Evolutionary conservation across 2,329 filamentous ascomycete genomes (phyloP).

Genomic region (Cercospora sojina): DNA sequence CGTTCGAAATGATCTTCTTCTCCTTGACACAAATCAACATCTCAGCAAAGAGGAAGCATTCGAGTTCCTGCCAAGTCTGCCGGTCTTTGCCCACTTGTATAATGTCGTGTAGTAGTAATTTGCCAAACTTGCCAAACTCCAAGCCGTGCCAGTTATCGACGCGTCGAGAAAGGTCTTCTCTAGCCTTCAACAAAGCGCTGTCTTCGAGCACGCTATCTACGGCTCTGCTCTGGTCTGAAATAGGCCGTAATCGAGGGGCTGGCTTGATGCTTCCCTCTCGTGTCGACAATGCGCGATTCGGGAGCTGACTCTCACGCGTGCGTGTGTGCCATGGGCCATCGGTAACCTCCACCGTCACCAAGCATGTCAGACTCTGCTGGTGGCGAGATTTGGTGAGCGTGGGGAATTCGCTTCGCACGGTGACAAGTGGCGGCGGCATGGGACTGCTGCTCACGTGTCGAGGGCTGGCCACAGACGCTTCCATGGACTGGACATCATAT

Average conservation of each 20-base stretch:
- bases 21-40: slow-evolving; percentile 99
- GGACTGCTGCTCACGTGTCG: slow-evolving; percentile 71
- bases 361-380: slow-evolving; percentile 90
- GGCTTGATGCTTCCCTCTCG: slow-evolving; percentile 58
- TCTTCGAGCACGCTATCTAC: slow-evolving; percentile 63
- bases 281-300: slow-evolving; percentile 46
- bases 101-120: slow-evolving; percentile 82
- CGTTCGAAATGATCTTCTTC: slow-evolving; percentile 65
- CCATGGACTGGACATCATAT: slow-evolving; percentile 95
- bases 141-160: slow-evolving; percentile 99
- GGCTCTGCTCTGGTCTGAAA: slow-evolving; percentile 46
- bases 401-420: slow-evolving; percentile 93
- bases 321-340: slow-evolving; percentile 89
- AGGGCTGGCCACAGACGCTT: slow-evolving; percentile 75
- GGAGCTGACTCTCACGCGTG: slow-evolving; percentile 68
- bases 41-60: slow-evolving; percentile 95
- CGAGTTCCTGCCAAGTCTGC: slow-evolving; percentile 93
- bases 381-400: slow-evolving; percentile 88
- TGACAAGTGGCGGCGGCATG: slow-evolving; percentile 88
- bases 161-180: slow-evolving; percentile 77
- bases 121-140: slow-evolving; percentile 90
- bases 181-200: slow-evolving; percentile 72
- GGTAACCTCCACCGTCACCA: slow-evolving; percentile 90
- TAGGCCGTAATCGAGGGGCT: slow-evolving; percentile 40
- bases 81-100: slow-evolving; percentile 95